Conservation (phyloP, 2,329 filamentous ascomycete species). For the Colletotrichum chrysophilum region DNA sequence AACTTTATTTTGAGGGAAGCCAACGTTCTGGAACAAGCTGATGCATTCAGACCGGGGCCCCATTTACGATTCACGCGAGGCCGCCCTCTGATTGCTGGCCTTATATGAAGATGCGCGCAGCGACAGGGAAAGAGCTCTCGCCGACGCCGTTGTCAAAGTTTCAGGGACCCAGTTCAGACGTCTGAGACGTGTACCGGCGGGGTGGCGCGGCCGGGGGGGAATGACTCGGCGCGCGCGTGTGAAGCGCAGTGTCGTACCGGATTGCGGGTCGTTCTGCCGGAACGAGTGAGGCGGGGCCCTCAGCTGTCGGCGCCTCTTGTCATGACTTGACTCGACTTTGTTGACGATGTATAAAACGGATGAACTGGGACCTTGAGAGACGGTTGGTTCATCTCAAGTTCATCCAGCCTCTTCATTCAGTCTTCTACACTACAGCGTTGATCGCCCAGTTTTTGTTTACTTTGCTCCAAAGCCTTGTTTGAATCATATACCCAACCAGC, state of each 20-base stretch:
- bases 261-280: neutral
- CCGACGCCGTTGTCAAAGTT: neutral
- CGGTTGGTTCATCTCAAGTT: neutral
- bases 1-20: neutral
- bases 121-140: neutral
- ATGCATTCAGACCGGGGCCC: neutral
- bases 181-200: slow-evolving; percentile 3
- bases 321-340: neutral
- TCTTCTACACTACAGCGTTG: neutral
- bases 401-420: neutral
- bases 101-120: neutral
- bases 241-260: neutral
- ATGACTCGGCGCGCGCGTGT: neutral
- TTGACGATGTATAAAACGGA: neutral
- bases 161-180: neutral
- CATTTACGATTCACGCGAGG: neutral
- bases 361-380: neutral
- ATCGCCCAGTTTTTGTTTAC: neutral
- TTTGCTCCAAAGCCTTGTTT: neutral
- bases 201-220: neutral
- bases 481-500: neutral
- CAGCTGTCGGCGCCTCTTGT: neutral
- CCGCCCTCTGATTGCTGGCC: neutral
- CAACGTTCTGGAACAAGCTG: neutral
- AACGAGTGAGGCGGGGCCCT: neutral